Conservation (phyloP, 805 yeast species). For the Candida maesae region DNA sequence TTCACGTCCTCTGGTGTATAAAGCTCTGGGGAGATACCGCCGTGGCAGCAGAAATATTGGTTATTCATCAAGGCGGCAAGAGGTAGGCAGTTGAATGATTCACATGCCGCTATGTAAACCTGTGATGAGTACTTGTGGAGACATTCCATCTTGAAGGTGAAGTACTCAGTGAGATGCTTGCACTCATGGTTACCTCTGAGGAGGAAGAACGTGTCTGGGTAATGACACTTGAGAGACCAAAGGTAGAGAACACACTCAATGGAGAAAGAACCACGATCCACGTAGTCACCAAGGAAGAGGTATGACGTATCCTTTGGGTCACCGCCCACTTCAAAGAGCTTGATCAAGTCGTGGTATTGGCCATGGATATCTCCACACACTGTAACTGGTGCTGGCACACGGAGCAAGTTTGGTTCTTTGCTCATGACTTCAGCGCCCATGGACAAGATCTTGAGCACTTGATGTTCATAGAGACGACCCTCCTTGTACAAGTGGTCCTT, state of each 20-base stretch:
- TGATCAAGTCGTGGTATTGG: slow-evolving; percentile 85
- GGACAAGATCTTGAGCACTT: slow-evolving; percentile 61
- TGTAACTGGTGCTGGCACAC: slow-evolving; percentile 88
- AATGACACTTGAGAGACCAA: slow-evolving; percentile 74
- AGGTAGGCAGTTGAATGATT: slow-evolving; percentile 82
- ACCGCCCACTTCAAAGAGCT: slow-evolving; percentile 91
- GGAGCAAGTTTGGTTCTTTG: slow-evolving; percentile 73
- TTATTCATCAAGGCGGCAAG: slow-evolving; percentile 90
- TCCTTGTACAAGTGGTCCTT: slow-evolving; percentile 73
- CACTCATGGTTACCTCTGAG: slow-evolving; percentile 95
- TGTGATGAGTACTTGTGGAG: slow-evolving; percentile 67
- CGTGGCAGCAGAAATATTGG: slow-evolving; percentile 95
- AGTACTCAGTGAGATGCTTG: slow-evolving; percentile 86
- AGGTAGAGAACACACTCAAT: slow-evolving; percentile 76
- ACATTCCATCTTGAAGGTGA: slow-evolving; percentile 90
- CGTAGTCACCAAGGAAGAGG: slow-evolving; percentile 89
- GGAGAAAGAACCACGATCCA: slow-evolving; percentile 90
- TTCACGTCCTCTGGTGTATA: slow-evolving; percentile 64
- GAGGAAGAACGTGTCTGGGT: slow-evolving; percentile 71
- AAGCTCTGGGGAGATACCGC: slow-evolving; percentile 89
- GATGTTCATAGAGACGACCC: slow-evolving; percentile 72
- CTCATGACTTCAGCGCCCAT: slow-evolving; percentile 61
- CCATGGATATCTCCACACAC: slow-evolving; percentile 99
- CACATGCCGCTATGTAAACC: slow-evolving; percentile 70
- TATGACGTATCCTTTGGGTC: slow-evolving; percentile 74